Percentiles rank a stretch among this genome's conserved stretches.
Evolutionary conservation across 352 stramenopile genomes (phyloP).

Genomic region (Globisporangium perplexum): DNA sequence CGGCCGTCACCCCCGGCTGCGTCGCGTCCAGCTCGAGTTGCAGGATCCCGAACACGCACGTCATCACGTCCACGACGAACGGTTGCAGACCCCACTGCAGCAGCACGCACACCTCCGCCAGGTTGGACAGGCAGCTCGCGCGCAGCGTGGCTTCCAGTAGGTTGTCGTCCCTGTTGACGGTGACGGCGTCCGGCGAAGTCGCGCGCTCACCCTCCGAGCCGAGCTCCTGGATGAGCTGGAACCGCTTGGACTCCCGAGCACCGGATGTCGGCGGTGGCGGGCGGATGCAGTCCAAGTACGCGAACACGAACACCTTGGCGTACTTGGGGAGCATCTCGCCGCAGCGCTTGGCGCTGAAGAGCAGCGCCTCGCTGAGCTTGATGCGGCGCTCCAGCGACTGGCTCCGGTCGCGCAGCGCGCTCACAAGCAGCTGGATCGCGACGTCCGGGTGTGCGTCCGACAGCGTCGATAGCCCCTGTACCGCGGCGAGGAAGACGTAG

Average conservation of each 20-base stretch:
- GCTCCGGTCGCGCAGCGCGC: slow-evolving; percentile 30
- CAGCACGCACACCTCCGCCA: slow-evolving; percentile 75
- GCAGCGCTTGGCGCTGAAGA: slow-evolving; percentile 75
- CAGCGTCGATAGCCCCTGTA: slow-evolving; percentile 65
- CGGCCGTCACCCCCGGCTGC: slow-evolving; percentile 30
- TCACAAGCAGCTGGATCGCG: slow-evolving; percentile 63
- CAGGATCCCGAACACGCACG: slow-evolving; percentile 73
- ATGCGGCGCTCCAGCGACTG: slow-evolving; percentile 65
- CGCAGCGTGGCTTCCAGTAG: slow-evolving; percentile 58
- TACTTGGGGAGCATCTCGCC: slow-evolving; percentile 68
- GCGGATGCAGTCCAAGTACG: slow-evolving; percentile 75
- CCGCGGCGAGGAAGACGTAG: slow-evolving; percentile 80
- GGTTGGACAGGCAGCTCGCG: slow-evolving; percentile 83
- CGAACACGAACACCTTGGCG: slow-evolving; percentile 70
- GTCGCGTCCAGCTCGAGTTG: slow-evolving; percentile 51
- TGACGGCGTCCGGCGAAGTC: not conserved
- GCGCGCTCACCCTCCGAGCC: slow-evolving; percentile 4
- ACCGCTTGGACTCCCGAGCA: slow-evolving; percentile 16
- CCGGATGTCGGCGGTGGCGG: slow-evolving; percentile 16
- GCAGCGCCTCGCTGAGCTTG: slow-evolving; percentile 78
- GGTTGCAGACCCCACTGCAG: slow-evolving; percentile 69
- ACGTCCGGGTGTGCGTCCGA: slow-evolving; percentile 53
- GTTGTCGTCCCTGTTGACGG: slow-evolving; percentile 16
- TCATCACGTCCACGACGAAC: slow-evolving; percentile 71
- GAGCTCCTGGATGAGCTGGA: slow-evolving; percentile 61